These are phyloP conservation scores for Globisporangium spinosum DNA, from an alignment of 352 stramenopile genomes.

Conservation along the genomic window DNA sequence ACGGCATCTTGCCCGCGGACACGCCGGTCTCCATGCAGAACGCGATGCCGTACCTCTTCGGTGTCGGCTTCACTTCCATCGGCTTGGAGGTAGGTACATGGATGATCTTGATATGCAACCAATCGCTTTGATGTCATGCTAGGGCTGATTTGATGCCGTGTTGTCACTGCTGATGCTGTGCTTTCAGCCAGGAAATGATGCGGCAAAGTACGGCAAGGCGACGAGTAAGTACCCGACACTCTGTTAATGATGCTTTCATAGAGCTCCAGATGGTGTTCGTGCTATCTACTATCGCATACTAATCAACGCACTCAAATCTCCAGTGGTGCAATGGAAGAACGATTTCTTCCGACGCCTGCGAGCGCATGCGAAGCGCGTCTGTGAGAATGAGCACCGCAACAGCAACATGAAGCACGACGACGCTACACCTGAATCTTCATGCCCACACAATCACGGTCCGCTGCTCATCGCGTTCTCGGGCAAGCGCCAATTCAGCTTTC, in stretches of 20 bases:
- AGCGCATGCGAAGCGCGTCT: conserved; percentile 52
- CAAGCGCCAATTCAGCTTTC: conserved; percentile 83
- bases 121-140: background rate
- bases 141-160: background rate
- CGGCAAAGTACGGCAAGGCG: conserved; percentile 64
- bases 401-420: background rate
- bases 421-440: conserved; percentile 18
- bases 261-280: background rate
- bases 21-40: conserved; percentile 74
- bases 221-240: conserved; percentile 37
- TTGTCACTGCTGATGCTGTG: background rate
- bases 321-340: conserved; percentile 59
- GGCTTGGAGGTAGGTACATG: conserved; percentile 39
- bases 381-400: conserved; percentile 30
- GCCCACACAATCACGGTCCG: conserved; percentile 43
- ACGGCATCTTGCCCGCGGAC: conserved; percentile 53
- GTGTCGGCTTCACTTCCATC: conserved; percentile 81
- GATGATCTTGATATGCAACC: background rate
- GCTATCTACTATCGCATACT: too few relatives aligned
- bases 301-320: too few relatives aligned
- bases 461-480: conserved; percentile 83
- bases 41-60: conserved; percentile 49
- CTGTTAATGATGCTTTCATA: background rate
- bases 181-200: conserved; percentile 70
- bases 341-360: conserved; percentile 61